Percentiles rank a stretch among this genome's conserved stretches.
These are phyloP conservation scores for Talaromyces marneffei DNA, from an alignment of 2,329 filamentous ascomycete genomes.

Conservation along the genomic window DNA sequence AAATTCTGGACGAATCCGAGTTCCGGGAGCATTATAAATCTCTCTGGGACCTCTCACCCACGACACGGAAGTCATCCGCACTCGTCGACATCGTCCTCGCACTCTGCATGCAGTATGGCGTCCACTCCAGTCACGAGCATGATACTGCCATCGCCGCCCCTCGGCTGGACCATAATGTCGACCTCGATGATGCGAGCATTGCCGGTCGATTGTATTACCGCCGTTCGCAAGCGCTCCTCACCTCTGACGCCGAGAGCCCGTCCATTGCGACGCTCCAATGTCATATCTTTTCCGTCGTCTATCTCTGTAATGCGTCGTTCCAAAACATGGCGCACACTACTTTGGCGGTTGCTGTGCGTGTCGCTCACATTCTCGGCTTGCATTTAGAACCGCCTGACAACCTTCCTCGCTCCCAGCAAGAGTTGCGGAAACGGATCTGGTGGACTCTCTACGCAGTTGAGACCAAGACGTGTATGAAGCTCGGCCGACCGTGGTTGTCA, in stretches of 20 bases:
- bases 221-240: constrained; percentile 42
- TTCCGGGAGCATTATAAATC: constrained; percentile 43
- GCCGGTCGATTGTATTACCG: constrained; percentile 45
- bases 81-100: constrained; percentile 51
- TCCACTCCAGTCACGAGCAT: constrained; percentile 18
- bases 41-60: constrained; percentile 30
- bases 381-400: constrained; percentile 42
- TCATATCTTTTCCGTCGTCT: constrained; percentile 41
- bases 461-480: constrained; percentile 42
- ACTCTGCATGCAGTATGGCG: constrained; percentile 47
- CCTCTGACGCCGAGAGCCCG: constrained; percentile 44
- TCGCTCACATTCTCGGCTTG: constrained; percentile 45
- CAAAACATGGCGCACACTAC: constrained; percentile 45
- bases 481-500: constrained; percentile 42
- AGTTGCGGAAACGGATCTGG: constrained; percentile 49
- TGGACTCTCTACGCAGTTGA: constrained; percentile 49
- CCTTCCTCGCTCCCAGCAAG: constrained; percentile 31
- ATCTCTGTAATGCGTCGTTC: constrained; percentile 45
- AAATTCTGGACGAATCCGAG: constrained; percentile 41
- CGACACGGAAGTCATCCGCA: constrained; percentile 40
- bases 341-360: constrained; percentile 39
- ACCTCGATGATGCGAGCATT: constrained; percentile 34
- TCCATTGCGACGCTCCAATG: constrained; percentile 46
- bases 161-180: constrained; percentile 13
- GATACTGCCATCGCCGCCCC: neutral